Evolutionary conservation across 495 filamentous ascomycete genomes (phyloP).

Genomic region (Hypomontagnella submonticulosa): DNA sequence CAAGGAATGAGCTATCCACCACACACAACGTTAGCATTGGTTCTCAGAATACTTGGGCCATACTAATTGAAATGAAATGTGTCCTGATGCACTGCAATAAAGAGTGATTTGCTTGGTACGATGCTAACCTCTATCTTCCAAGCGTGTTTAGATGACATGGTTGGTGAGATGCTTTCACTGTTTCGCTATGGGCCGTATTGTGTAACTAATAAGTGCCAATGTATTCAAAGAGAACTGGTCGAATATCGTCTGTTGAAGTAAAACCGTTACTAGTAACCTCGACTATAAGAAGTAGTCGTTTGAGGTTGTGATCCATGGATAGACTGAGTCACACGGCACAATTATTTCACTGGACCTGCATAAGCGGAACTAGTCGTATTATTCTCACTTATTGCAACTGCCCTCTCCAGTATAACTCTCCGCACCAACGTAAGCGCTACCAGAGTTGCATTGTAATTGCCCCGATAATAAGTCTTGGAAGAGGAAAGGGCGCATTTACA

Average conservation of each 20-base stretch:
- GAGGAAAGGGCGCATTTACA: too few species aligned
- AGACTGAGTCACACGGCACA: conserved; percentile 10
- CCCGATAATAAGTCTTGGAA: too few species aligned
- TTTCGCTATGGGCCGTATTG: too few species aligned
- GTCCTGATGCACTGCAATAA: not conserved
- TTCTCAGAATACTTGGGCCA: not conserved
- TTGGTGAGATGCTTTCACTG: not conserved
- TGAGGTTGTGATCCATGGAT: too few species aligned
- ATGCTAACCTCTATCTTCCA: conserved; percentile 45
- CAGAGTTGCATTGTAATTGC: too few species aligned
- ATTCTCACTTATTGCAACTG: too few species aligned
- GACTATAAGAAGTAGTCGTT: too few species aligned
- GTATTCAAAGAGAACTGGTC: not conserved
- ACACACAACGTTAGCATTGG: conserved; percentile 4
- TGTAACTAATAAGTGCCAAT: not conserved
- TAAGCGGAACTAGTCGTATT: too few species aligned
- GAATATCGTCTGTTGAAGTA: too few species aligned
- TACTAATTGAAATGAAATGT: not conserved
- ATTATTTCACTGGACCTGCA: not conserved
- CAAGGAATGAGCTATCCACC: conserved; percentile 51
- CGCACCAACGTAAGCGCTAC: too few species aligned
- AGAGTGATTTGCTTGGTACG: not conserved
- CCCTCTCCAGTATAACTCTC: too few species aligned
- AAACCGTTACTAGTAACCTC: too few species aligned
- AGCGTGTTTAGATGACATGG: conserved; percentile 42